Evolutionary conservation across 2,329 filamentous ascomycete species (phyloP).

Genomic region (Pseudocercospora macadamiae): DNA sequence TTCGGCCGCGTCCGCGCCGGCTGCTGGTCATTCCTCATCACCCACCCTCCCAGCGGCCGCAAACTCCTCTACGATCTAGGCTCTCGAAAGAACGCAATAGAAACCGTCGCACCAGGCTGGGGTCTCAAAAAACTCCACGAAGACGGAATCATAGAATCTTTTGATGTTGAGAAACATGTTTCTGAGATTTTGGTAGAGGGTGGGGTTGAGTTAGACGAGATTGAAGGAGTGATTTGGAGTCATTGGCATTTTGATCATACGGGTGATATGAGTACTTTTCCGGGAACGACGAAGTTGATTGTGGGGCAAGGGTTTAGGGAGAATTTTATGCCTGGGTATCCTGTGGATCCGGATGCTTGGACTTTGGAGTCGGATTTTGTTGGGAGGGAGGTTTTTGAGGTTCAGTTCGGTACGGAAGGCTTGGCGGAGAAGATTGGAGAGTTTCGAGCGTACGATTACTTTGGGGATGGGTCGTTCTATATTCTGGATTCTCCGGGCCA

Average conservation of each 20-base stretch:
- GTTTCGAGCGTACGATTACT: conserved; percentile 53
- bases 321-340: conserved; percentile 46
- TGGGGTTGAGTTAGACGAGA: conserved; percentile 29
- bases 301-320: conserved; percentile 48
- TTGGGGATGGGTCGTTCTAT: conserved; percentile 57
- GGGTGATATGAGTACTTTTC: conserved; percentile 46
- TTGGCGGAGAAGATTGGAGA: conserved; percentile 45
- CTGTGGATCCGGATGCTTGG: conserved; percentile 39
- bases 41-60: conserved; percentile 41
- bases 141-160: conserved; percentile 28
- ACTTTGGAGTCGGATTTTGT: conserved; percentile 44
- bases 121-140: conserved; percentile 32
- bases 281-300: conserved; percentile 42
- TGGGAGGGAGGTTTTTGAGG: conserved; percentile 36
- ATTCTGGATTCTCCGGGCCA: conserved; percentile 56
- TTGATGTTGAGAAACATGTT: conserved; percentile 45
- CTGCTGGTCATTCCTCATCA: conserved; percentile 45
- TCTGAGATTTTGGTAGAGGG: conserved; percentile 41
- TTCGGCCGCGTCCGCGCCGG: conserved; percentile 18
- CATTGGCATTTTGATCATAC: conserved; percentile 43
- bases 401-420: conserved; percentile 32
- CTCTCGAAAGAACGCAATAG: conserved; percentile 46
- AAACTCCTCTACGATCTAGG: conserved; percentile 46
- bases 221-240: conserved; percentile 38
- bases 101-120: conserved; percentile 29